Base-by-base conservation (phyloP, 176 grass and related monocot genomes). In the Carex parvula region DNA sequence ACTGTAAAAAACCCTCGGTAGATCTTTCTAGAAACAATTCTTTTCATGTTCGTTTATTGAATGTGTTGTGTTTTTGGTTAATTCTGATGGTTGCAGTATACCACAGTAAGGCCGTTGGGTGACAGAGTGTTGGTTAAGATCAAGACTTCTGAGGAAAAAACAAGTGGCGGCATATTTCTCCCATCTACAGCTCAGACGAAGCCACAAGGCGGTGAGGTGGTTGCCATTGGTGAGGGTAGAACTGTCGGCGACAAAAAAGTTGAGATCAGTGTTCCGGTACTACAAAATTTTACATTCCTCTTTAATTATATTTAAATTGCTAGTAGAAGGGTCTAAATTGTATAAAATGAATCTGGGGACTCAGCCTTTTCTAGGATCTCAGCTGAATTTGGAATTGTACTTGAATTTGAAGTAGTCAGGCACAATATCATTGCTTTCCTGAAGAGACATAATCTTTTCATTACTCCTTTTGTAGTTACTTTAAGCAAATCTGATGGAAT, bases 151-250 rank as follows among this genome's bases (percentile, higher is more conserved):
- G 91, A 97, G 76, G 94, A 90, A 64, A 97, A 93, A 88, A 91
- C 86, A 61, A 89, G 62, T 4, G 94, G 91, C 35, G 94, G 94
- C 30, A 97, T 97, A 91, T 87, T 97, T 55, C 94, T 97, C 82
- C 94, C 94, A 63, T 83, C 92, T 35, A 82, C 85, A 70, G 90
- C 85, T 84, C 90, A 92, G 83, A 82, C 94, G 73, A 97, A 87
- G 89, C 91, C 90, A 9, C 90, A 92, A 61, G 88, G 74, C 59
- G 94, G 91, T 50, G 90, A 97, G 50, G 91, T 97, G 87, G 86
- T 97, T 86, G 86, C 90, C 1, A 20, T 89, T 85, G 94, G 91
- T 30, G 91, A 94, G 73, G 91, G 94, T 7, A 94, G 86, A 90
- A 97, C 46, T 37, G 79, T 92, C 12, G 91, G 88, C 29, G 86